These are phyloP conservation scores for Nepenthes alata DNA, from an alignment of 179 eudicot genomes.

Conservation along the genomic window DNA sequence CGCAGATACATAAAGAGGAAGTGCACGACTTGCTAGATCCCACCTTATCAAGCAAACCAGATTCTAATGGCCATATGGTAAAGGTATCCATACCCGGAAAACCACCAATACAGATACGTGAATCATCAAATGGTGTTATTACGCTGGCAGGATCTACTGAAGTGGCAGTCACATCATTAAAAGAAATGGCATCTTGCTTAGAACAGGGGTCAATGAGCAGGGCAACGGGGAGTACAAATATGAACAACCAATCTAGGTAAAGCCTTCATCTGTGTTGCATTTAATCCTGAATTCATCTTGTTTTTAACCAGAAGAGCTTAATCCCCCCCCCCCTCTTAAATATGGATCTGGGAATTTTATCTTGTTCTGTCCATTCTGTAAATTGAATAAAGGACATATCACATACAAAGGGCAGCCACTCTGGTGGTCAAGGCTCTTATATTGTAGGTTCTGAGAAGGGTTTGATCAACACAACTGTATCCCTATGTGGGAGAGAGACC, in stretches of 20 bases:
- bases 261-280: not conserved
- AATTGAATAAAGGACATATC: too few species aligned
- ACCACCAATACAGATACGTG: conserved; percentile 95
- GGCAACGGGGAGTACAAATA: conserved; percentile 98
- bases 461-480: too few species aligned
- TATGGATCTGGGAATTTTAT: too few species aligned
- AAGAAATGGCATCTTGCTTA: conserved; percentile 92
- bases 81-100: conserved; percentile 70
- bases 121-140: conserved; percentile 88
- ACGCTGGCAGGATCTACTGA: conserved; percentile 97
- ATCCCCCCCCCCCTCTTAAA: too few species aligned
- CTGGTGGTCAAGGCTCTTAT: too few species aligned
- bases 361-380: too few species aligned
- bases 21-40: conserved; percentile 89
- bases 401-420: too few species aligned
- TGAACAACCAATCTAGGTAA: conserved; percentile 97
- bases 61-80: conserved; percentile 48
- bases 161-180: conserved; percentile 60
- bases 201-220: conserved; percentile 95
- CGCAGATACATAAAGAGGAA: conserved; percentile 97
- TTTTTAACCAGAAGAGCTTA: too few species aligned
- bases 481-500: too few species aligned
- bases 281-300: not conserved
- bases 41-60: conserved; percentile 44
- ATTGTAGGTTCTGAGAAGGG: too few species aligned